phyloP scores from a whole-genome alignment of 2,329 filamentous ascomycete species.

The Aspergillus japonicus region DNA sequence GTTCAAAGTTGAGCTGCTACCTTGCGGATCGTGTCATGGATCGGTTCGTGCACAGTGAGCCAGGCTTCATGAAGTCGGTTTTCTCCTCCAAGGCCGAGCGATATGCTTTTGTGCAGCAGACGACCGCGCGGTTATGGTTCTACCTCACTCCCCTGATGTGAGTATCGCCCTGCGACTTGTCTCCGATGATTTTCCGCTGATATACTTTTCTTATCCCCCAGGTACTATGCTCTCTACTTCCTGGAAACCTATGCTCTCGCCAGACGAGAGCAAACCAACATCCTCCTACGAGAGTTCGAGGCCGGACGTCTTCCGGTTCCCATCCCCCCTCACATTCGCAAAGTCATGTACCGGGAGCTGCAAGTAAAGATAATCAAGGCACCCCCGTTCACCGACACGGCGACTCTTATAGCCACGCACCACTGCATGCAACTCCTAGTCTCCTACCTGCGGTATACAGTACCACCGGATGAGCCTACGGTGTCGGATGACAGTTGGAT shows the following conservation, averaged over 20 bases:
- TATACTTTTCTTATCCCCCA: conserved; percentile 13
- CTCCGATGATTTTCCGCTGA: not conserved
- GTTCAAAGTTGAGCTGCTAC: conserved; percentile 41
- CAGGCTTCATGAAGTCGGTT: conserved; percentile 29
- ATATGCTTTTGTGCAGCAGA: conserved; percentile 34
- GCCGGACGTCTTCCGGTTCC: conserved; percentile 40
- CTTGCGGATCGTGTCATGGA: conserved; percentile 44
- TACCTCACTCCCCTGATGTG: conserved; percentile 44
- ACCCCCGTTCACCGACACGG: conserved; percentile 42
- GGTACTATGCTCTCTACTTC: conserved; percentile 44
- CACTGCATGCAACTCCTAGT: conserved; percentile 44
- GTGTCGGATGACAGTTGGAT: conserved; percentile 40
- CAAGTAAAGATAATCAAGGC: conserved; percentile 40
- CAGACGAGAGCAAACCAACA: conserved; percentile 38
- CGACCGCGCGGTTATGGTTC: conserved; percentile 36
- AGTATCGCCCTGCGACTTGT: conserved; percentile 10
- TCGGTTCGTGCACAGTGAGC: conserved; percentile 36
- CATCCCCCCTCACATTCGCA: conserved; percentile 34
- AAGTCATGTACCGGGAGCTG: conserved; percentile 36
- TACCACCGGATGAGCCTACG: conserved; percentile 34
- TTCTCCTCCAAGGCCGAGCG: conserved; percentile 37
- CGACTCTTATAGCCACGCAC: conserved; percentile 41
- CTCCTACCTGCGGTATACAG: conserved; percentile 39
- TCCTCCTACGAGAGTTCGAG: conserved; percentile 39
- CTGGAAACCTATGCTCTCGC: conserved; percentile 41